phyloP scores from a whole-genome alignment of 768 basidiomycete species.

The Postia placenta region DNA sequence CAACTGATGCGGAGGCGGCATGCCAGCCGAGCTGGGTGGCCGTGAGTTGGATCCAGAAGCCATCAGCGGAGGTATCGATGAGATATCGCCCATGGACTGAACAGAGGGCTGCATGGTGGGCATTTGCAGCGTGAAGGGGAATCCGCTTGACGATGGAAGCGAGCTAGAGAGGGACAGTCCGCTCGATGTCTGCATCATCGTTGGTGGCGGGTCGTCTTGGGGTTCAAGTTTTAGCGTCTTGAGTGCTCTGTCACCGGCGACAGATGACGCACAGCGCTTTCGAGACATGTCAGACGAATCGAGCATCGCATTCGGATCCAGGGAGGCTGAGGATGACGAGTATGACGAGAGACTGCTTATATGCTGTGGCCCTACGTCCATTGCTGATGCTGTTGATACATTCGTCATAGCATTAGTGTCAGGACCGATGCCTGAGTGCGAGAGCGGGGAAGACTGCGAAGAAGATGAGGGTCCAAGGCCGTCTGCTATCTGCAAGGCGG shows the following conservation, averaged over 20 bases:
- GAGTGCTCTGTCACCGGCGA: conserved; percentile 37
- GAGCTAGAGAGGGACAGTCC: conserved; percentile 10
- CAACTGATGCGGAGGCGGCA: conserved; percentile 11
- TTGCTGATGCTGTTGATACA: conserved; percentile 5
- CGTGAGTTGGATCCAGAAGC: conserved; percentile 18
- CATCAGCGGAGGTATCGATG: conserved; percentile 23
- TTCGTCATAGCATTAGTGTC: conserved; percentile 5
- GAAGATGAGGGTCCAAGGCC: conserved; percentile 5
- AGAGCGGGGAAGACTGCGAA: conserved; percentile 11
- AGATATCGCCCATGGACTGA: conserved; percentile 22
- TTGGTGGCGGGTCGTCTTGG: conserved; percentile 32
- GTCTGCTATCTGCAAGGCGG: conserved; percentile 20
- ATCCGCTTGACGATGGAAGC: conserved; percentile 16
- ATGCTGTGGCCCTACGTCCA: conserved; percentile 19
- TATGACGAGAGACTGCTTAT: conserved; percentile 19
- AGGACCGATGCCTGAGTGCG: conserved; percentile 7
- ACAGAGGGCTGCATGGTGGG: conserved; percentile 13
- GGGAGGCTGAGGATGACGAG: conserved; percentile 14
- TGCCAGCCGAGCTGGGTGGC: conserved; percentile 20
- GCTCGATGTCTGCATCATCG: conserved; percentile 16
- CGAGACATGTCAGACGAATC: conserved; percentile 38
- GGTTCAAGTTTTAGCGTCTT: conserved; percentile 47
- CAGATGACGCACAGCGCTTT: conserved; percentile 46
- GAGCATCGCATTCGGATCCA: conserved; percentile 22
- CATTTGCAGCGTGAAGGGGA: conserved; percentile 17